Base-by-base conservation (phyloP, 805 yeast genomes). In the Kuraishia cidri region DNA sequence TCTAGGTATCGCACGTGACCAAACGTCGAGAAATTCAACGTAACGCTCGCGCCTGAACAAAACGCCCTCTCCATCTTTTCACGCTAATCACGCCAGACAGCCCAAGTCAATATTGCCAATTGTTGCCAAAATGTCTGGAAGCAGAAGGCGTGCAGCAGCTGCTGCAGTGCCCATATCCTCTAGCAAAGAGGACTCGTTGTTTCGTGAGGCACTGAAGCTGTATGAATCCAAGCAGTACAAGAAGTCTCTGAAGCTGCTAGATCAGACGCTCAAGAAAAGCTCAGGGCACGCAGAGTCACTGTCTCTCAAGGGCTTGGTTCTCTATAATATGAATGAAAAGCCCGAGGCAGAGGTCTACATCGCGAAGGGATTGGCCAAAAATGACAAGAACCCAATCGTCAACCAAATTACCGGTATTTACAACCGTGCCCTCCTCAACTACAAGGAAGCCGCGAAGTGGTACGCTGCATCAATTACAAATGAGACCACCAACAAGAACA, bases 151-250 rank as follows among this genome's bases (percentile, higher is more conserved):
- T n/a, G n/a, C n/a, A n/a, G n/a, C n/a, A n/a, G n/a, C n/a, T n/a
- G n/a, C n/a, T n/a, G n/a, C n/a, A n/a, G n/a, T n/a, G n/a, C n/a
- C n/a, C n/a, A n/a, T 20, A 7, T 20, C 10, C 23, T 3, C 24
- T 17, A 15, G 31, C 21, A 85, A 83, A 53, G 95, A 86, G 42
- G 90, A 82, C 36, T 65, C 69, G 21, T 73, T 73, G 41, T 87
- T 90, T 62, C 69, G 79, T 37, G 83, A 80, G 43, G 95, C 96
- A 1, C 66, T 92, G 46, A 75, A 75, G 44, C 67, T 83, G 20
- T 92, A 86, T 48, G 97, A 92, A 50, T 52, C 68, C 30, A 86
- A 84, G 53, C 87, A 86, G 54, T 88, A 88, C 64, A 84, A 84
- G 52, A 87, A 90, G 47, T 75, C 95, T 1, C 57, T 88, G 45